A percentile compares a stretch with the other conserved stretches of the same genome.
Evolutionary conservation across 2,329 filamentous ascomycete species (phyloP).

Genomic region (Pseudocercospora musae): DNA sequence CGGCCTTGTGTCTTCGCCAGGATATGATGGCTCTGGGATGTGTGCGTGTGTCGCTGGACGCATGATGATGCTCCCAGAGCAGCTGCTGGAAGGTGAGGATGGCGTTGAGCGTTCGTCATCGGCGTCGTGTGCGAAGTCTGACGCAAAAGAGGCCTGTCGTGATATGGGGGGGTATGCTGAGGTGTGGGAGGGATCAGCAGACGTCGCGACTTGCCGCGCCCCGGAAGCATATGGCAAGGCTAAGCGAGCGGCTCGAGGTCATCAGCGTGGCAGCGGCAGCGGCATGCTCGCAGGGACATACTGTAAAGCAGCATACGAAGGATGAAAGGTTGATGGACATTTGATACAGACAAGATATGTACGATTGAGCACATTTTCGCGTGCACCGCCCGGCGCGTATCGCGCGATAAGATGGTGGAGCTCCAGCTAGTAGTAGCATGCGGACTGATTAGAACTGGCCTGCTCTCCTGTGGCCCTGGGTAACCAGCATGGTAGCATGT

Average conservation of each 20-base stretch:
- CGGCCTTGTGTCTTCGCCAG: slow-evolving; percentile 80
- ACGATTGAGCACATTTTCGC: background rate
- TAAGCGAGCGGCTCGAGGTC: background rate
- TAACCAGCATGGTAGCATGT: background rate
- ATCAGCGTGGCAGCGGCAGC: background rate
- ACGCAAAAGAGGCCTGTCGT: slow-evolving; percentile 9
- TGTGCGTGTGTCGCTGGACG: slow-evolving; percentile 12
- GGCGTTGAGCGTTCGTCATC: slow-evolving; percentile 25
- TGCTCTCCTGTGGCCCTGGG: background rate
- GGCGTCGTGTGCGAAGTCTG: slow-evolving; percentile 18
- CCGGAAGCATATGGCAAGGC: background rate
- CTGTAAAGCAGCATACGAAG: background rate
- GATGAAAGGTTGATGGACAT: background rate
- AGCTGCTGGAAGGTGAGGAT: slow-evolving; percentile 9
- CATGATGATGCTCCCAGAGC: slow-evolving; percentile 21
- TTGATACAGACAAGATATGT: background rate
- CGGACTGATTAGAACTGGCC: background rate
- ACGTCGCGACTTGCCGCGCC: background rate
- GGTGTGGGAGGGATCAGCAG: background rate
- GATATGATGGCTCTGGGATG: slow-evolving; percentile 56
- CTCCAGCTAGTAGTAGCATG: too few relatives aligned
- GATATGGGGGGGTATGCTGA: background rate
- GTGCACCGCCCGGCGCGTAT: slow-evolving; percentile 5
- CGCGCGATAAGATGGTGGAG: slow-evolving; percentile 13
- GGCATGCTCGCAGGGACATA: background rate